These are phyloP conservation scores for Venturia asperata DNA, from an alignment of 2,329 filamentous ascomycete species.

Conservation along the genomic window DNA sequence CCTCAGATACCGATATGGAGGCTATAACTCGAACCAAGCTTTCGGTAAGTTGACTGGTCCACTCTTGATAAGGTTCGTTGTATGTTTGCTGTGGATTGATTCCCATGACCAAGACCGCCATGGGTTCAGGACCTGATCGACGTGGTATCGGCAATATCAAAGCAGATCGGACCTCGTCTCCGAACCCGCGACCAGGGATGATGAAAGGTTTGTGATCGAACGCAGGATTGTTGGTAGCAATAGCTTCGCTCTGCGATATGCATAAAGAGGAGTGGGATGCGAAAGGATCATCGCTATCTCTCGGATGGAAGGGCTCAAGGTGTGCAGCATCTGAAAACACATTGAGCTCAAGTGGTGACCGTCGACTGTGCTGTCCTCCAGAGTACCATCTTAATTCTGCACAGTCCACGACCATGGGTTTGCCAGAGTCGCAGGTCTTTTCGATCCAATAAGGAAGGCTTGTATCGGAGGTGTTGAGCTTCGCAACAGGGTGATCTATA, in stretches of 20 bases:
- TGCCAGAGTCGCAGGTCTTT: not conserved
- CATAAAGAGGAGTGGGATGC: not conserved
- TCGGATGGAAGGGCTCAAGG: not conserved
- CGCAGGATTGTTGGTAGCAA: not conserved
- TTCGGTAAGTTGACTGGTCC: not conserved
- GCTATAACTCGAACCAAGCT: not conserved
- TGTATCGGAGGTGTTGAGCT: not conserved
- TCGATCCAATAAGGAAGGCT: not conserved
- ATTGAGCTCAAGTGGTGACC: not conserved
- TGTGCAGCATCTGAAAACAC: not conserved
- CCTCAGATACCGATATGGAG: not conserved
- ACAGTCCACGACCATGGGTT: not conserved
- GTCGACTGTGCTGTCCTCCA: not conserved
- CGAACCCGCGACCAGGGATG: not conserved
- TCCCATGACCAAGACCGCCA: not conserved
- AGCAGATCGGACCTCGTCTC: not conserved
- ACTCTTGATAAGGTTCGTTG: not conserved
- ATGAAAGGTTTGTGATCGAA: not conserved
- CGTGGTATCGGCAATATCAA: not conserved
- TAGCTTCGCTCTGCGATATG: not conserved
- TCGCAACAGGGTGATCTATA: slow-evolving; percentile 11
- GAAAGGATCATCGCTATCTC: not conserved
- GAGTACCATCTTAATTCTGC: not conserved
- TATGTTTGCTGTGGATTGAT: slow-evolving; percentile 8
- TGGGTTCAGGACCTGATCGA: not conserved